Conservation (phyloP, 2,329 filamentous ascomycete genomes). For the Amauroascus verrucosus region DNA sequence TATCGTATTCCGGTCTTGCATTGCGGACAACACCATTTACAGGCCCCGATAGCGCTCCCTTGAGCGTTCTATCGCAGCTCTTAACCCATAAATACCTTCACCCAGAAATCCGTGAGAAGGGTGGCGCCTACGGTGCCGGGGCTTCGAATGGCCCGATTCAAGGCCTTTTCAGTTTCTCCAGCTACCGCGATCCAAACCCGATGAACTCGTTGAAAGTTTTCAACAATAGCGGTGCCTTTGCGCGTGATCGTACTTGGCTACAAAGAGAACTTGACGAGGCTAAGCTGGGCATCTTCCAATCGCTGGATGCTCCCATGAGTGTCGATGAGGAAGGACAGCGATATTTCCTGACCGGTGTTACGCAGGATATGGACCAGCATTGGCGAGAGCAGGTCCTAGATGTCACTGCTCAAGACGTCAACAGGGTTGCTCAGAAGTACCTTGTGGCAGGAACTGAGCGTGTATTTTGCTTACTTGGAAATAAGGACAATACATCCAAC, state of each 20-base stretch:
- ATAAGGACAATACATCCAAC: constrained; percentile 62
- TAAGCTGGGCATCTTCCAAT: constrained; percentile 89
- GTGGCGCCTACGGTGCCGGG: constrained; percentile 88
- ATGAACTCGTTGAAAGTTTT: constrained; percentile 79
- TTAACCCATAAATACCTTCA: constrained; percentile 94
- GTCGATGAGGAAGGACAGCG: constrained; percentile 83
- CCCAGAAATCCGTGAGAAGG: constrained; percentile 95
- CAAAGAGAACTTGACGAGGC: constrained; percentile 86
- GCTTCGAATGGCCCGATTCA: constrained; percentile 71
- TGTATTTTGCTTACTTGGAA: constrained; percentile 65
- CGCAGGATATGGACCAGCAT: constrained; percentile 77
- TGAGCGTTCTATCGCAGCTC: constrained; percentile 82
- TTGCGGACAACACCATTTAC: constrained; percentile 77
- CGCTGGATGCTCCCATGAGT: constrained; percentile 74
- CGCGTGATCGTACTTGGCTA: constrained; percentile 68
- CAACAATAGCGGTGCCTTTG: constrained; percentile 71
- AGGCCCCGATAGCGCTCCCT: constrained; percentile 60
- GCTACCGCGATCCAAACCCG: constrained; percentile 92
- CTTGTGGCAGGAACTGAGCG: constrained; percentile 56
- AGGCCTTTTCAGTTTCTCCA: constrained; percentile 88
- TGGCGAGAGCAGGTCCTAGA: constrained; percentile 77
- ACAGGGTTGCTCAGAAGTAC: constrained; percentile 69
- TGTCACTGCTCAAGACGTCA: constrained; percentile 70
- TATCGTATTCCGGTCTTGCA: constrained; percentile 82
- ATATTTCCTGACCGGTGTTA: constrained; percentile 73